phyloP scores from a whole-genome alignment of 1,139 yeast species.

The Candida tetrigidarum region DNA sequence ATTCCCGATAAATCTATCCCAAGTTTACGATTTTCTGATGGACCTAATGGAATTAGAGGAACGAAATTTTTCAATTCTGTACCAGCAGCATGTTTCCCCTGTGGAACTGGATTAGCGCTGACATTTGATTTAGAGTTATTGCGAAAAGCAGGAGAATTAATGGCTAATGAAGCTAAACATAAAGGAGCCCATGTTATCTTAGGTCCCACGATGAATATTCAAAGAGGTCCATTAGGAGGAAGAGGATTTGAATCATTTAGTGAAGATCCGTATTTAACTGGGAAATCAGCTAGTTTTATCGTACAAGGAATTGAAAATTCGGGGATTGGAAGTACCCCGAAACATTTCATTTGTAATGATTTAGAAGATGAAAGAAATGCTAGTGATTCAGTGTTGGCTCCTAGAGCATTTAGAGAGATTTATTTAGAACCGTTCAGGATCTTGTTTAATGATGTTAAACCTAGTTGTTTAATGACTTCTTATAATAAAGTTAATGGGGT shows the following conservation, averaged over 20 bases:
- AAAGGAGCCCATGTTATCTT: conserved; percentile 37
- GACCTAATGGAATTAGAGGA: conserved; percentile 42
- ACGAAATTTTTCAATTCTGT: conserved; percentile 34
- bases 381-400: conserved; percentile 52
- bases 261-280: conserved; percentile 39
- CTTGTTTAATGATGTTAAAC: conserved; percentile 50
- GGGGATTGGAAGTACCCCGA: conserved; percentile 55
- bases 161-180: conserved; percentile 36
- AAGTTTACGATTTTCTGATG: conserved; percentile 33
- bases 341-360: conserved; percentile 66
- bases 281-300: conserved; percentile 30
- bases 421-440: conserved; percentile 66
- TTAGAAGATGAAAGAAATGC: conserved; percentile 59
- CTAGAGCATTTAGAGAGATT: conserved; percentile 63
- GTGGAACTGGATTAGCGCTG: conserved; percentile 51
- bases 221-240: conserved; percentile 40
- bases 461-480: conserved; percentile 53
- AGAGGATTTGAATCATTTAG: conserved; percentile 39
- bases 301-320: conserved; percentile 35
- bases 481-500: conserved; percentile 63
- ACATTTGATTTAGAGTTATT: conserved; percentile 34
- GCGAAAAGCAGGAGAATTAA: conserved; percentile 32
- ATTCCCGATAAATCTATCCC: conserved; percentile 47
- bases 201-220: conserved; percentile 41
- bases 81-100: conserved; percentile 40